Evolutionary conservation across 768 basidiomycete species (phyloP).

Genomic region (Hygrophorus pudorinus): DNA sequence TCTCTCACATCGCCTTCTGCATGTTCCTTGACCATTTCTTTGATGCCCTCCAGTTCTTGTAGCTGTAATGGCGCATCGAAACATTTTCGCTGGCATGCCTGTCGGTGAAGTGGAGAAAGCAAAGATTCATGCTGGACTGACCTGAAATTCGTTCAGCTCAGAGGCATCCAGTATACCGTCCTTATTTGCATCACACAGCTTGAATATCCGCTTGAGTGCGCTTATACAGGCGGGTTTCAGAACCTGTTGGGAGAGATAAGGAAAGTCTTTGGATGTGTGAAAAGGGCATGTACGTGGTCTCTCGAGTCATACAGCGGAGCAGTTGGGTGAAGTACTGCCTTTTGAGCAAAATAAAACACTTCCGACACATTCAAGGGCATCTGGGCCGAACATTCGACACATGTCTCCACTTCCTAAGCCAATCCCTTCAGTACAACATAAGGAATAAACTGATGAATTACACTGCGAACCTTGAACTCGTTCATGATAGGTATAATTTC

Average conservation of each 20-base stretch:
- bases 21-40: slow-evolving; percentile 78
- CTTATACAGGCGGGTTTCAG: slow-evolving; percentile 87
- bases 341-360: slow-evolving; percentile 98
- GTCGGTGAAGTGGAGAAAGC: not conserved
- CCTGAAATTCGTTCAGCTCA: slow-evolving; percentile 97
- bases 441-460: not conserved
- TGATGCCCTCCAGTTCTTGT: slow-evolving; percentile 95
- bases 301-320: slow-evolving; percentile 95
- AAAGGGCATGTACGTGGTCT: slow-evolving; percentile 61
- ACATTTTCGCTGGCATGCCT: slow-evolving; percentile 65
- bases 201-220: slow-evolving; percentile 90
- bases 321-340: slow-evolving; percentile 93
- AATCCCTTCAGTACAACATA: slow-evolving; percentile 3
- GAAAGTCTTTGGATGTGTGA: slow-evolving; percentile 3
- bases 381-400: slow-evolving; percentile 94
- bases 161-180: slow-evolving; percentile 84
- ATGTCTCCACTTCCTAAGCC: slow-evolving; percentile 91
- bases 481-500: slow-evolving; percentile 97
- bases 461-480: slow-evolving; percentile 79
- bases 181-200: slow-evolving; percentile 90
- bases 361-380: slow-evolving; percentile 88
- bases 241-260: slow-evolving; percentile 36
- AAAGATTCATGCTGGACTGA: slow-evolving; percentile 22
- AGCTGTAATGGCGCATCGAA: slow-evolving; percentile 88
- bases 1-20: slow-evolving; percentile 66